Base-by-base conservation (phyloP, 805 yeast species). In the Wickerhamiella sergipiensis region DNA sequence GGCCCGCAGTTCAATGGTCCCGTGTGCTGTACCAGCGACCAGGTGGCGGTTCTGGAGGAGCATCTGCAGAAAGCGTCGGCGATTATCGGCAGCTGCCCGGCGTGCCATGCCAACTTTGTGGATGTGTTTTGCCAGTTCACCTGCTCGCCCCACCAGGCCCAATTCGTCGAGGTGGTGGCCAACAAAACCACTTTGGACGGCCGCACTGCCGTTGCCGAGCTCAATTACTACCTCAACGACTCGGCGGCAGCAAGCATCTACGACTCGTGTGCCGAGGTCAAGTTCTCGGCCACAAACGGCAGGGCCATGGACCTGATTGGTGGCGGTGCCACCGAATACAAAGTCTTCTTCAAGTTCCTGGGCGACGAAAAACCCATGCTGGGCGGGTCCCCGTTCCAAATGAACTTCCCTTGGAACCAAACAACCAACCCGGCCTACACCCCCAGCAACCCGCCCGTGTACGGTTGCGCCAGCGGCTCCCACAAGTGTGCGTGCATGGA, bases 301-400 rank as follows among this genome's bases (percentile, higher is more conserved):
- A 85, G 76, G 60, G 97, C 96, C 9, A 88, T 90, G 97, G 97
- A 90, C 63, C 72, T 90, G 42, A 81, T 90, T 43, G 98, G 98
- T 7, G 98, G 98, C n/a, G 97, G 97, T 1, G 97, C 97, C 2
- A 75, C 72, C 50, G 77, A 80, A 58, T 85, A 78, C 64, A 59
- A 71, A 31, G 78, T 79, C 50, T 90, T 90, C 62, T 69, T 90
- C 57, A 84, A 88, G 67, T 92, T 90, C 61, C 67, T 92, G 48
- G 97, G 97, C 12, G 97, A 90, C 63, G 94, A 87, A 59, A 89
- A 90, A 64, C 97, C 97, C 0, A 57, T 86, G 59, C 71, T 90
- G 3, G 97, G 97, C 0, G 98, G 98, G 0, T 86, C 95, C 0
- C 97, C 97, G 0, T 87, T 90, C 64, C 97, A 90, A 64, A 89